Percentiles rank a stretch among this genome's conserved stretches.
Conservation (phyloP, 2,329 filamentous ascomycete species). For the Ceratocystiopsis brevicomis region DNA sequence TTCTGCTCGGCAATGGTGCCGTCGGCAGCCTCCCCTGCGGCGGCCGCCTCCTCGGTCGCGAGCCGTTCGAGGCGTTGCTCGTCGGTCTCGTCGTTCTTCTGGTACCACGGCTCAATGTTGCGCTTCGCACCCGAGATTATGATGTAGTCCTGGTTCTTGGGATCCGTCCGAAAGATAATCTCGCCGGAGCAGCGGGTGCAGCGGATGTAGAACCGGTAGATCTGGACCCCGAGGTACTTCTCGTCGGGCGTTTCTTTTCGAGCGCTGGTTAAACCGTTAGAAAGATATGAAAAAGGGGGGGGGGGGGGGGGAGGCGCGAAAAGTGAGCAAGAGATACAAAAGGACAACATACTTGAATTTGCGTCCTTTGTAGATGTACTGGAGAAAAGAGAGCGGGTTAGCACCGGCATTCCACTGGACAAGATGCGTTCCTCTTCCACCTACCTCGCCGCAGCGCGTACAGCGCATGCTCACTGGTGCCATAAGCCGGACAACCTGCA, state of each 20-base stretch:
- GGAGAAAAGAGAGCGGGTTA: too few species aligned
- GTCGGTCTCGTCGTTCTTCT: slow-evolving; percentile 54
- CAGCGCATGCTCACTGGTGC: slow-evolving; percentile 71
- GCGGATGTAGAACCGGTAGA: slow-evolving; percentile 78
- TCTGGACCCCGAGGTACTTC: slow-evolving; percentile 72
- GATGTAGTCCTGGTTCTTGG: slow-evolving; percentile 72
- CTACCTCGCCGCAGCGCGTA: slow-evolving; percentile 14
- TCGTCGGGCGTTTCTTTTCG: slow-evolving; percentile 85
- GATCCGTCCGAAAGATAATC: slow-evolving; percentile 88
- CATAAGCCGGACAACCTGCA: slow-evolving; percentile 81
- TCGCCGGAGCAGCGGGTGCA: slow-evolving; percentile 74
- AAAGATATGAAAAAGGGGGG: too few species aligned
- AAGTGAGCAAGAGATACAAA: too few species aligned
- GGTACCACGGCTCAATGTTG: slow-evolving; percentile 83
- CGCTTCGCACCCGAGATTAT: slow-evolving; percentile 65
- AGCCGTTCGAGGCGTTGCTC: slow-evolving; percentile 73
- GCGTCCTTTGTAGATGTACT: slow-evolving; percentile 33
- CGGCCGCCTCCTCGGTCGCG: slow-evolving; percentile 53
- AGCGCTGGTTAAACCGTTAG: slow-evolving; percentile 22
- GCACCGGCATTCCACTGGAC: too few species aligned
- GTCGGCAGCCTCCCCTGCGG: slow-evolving; percentile 39
- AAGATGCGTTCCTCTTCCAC: not conserved
- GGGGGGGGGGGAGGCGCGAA: too few species aligned
- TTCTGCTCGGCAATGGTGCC: slow-evolving; percentile 45
- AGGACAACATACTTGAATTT: slow-evolving; percentile 53